A percentile compares a stretch with the other conserved stretches of the same genome.
Evolutionary conservation across 495 filamentous ascomycete species (phyloP).

Genomic region (Amniculicola lignicola): DNA sequence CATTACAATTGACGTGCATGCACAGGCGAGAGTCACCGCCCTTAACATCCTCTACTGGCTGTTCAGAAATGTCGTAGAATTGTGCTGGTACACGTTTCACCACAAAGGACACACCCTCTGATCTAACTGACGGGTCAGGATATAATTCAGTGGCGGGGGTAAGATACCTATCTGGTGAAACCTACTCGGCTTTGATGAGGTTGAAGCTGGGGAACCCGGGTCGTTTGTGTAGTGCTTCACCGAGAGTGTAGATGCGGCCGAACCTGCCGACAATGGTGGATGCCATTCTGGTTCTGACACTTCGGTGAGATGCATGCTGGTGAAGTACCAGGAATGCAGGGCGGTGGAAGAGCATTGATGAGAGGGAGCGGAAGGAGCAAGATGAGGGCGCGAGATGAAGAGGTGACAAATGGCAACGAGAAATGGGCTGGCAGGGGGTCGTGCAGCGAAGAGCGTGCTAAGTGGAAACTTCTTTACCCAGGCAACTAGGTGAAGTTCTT

Average conservation of each 20-base stretch:
- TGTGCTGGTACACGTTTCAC: slow-evolving; percentile 36
- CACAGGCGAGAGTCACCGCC: slow-evolving; percentile 37
- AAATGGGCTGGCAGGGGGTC: too few species aligned
- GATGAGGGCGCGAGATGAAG: too few species aligned
- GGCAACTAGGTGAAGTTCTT: too few species aligned
- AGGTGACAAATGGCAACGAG: too few species aligned
- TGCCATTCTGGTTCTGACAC: slow-evolving; percentile 33
- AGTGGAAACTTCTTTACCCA: too few species aligned
- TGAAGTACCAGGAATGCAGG: slow-evolving; percentile 11
- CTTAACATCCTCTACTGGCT: slow-evolving; percentile 34
- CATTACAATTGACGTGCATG: slow-evolving; percentile 37
- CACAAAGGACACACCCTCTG: slow-evolving; percentile 36
- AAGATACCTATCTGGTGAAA: slow-evolving; percentile 28
- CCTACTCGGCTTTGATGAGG: slow-evolving; percentile 39
- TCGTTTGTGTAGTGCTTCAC: too few species aligned
- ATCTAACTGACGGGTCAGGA: slow-evolving; percentile 35
- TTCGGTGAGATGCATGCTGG: slow-evolving; percentile 20
- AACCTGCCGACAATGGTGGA: slow-evolving; percentile 37
- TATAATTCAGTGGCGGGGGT: slow-evolving; percentile 27
- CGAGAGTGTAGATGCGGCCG: slow-evolving; percentile 36
- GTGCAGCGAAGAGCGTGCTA: too few species aligned
- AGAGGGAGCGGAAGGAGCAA: too few species aligned
- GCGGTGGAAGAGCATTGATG: slow-evolving; percentile 22
- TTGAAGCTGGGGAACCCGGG: slow-evolving; percentile 36
- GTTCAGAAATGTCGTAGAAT: slow-evolving; percentile 35